Evolutionary conservation across 2,329 filamentous ascomycete species (phyloP).

Genomic region (Chalaropsis ovoidea): DNA sequence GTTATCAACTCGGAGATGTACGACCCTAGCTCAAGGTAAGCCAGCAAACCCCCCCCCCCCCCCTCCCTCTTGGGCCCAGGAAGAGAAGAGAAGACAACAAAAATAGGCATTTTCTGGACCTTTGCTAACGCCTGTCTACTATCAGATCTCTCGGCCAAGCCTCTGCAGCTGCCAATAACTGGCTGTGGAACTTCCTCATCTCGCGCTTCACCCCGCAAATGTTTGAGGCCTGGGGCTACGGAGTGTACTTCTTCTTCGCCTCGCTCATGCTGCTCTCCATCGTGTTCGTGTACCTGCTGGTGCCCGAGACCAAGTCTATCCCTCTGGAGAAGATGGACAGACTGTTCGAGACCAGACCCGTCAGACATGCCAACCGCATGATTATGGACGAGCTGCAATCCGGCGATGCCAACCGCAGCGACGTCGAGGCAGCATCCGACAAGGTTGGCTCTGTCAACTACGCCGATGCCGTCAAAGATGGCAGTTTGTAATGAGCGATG

Average conservation of each 20-base stretch:
- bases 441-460: constrained; percentile 28
- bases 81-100: not conserved
- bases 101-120: not conserved
- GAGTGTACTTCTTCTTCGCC: constrained; percentile 56
- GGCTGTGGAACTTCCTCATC: constrained; percentile 63
- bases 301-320: constrained; percentile 57
- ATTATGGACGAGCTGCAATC: constrained; percentile 38
- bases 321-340: constrained; percentile 56
- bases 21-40: constrained; percentile 23
- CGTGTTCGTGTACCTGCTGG: constrained; percentile 50
- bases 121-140: not conserved
- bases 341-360: constrained; percentile 45
- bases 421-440: constrained; percentile 29
- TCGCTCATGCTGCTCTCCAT: constrained; percentile 49
- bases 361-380: constrained; percentile 36
- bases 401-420: constrained; percentile 32
- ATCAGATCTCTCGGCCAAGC: constrained; percentile 34
- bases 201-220: constrained; percentile 58
- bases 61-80: constrained; percentile 38
- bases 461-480: constrained; percentile 23
- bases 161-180: constrained; percentile 60
- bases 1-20: constrained; percentile 60
- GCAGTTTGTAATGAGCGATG: constrained; percentile 11
- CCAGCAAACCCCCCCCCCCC: constrained; percentile 47
- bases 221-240: constrained; percentile 49